Evolutionary conservation across 352 stramenopile genomes (phyloP), one percentile per base, ranked within the genome.

Genomic region (Blastocystis sp.): DNA sequence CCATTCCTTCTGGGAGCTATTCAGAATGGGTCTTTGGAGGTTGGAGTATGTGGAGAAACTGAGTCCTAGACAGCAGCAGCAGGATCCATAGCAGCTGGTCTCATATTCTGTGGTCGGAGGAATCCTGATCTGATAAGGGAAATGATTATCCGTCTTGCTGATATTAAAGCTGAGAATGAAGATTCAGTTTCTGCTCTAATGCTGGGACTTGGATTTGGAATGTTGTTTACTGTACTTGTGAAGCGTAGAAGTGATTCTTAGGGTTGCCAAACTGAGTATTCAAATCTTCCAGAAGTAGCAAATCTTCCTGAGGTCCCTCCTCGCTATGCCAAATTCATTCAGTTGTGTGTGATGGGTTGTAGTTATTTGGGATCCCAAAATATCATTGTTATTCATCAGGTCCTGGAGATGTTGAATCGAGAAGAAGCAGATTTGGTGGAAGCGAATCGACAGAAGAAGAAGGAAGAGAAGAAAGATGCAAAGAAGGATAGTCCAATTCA

Each of bases 301-400:
- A 49, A 46, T 21, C 43, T 83, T 9, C 43, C 12, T 11, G n/a
- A 29, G 32, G 32, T 83, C 19, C 46, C 71, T 24, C n/a, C 49
- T 37, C 71, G 54, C 0, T 83, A 52, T 54, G 6, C 29, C 7
- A 42, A 54, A 37, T 83, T 65, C 29, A 37, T 83, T 19, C 51
- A 43, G 9, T 37, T 42, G 46, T 83, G 71, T 43, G 7, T 65
- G 7, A 32, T 83, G 51, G 71, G 21, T 1, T 83, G 71, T 42
- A 29, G 12, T n/a, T 83, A 52, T 56, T n/a, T 66, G 4, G 71
- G 42, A 27, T 83, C 71, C 3, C 71, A 83, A 11, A 54, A 83
- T 21, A 57, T 83, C 35, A 16, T 83, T 32, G 35, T 83, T 0
- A 63, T 83, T 32, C 71, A 83, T 56, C 71, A 83, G 29, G 21